A percentile compares a stretch with the other conserved stretches of the same genome.
These are phyloP conservation scores for Aegilops umbellulata DNA, from an alignment of 176 grass and related monocot genomes.

Conservation along the genomic window DNA sequence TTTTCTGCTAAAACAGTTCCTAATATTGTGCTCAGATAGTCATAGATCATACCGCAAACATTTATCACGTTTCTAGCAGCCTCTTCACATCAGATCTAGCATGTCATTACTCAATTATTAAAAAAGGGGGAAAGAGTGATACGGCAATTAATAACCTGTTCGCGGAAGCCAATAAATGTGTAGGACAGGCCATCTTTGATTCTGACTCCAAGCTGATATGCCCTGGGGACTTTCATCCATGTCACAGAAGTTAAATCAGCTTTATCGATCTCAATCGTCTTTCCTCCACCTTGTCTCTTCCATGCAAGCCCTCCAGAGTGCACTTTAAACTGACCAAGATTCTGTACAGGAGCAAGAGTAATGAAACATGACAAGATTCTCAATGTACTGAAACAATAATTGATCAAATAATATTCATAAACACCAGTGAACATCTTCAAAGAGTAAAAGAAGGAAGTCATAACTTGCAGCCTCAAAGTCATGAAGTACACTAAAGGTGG, in stretches of 20 bases:
- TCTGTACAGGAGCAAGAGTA: conserved; percentile 42
- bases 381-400: background rate
- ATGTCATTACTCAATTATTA: conserved; percentile 6
- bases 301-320: conserved; percentile 73
- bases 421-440: background rate
- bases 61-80: background rate
- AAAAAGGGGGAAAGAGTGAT: background rate
- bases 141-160: conserved; percentile 45
- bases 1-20: background rate
- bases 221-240: conserved; percentile 85
- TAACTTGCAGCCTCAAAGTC: conserved; percentile 9
- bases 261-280: conserved; percentile 79
- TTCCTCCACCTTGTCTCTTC: conserved; percentile 87
- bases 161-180: conserved; percentile 82
- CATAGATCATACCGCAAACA: background rate
- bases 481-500: background rate
- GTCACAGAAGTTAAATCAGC: conserved; percentile 55
- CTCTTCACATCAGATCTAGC: background rate
- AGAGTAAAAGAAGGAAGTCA: background rate
- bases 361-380: conserved; percentile 8
- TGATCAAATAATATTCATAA: background rate
- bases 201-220: conserved; percentile 73
- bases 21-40: background rate
- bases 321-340: conserved; percentile 81
- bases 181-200: conserved; percentile 77